phyloP scores from a whole-genome alignment of 2,329 filamentous ascomycete species.

The Colletotrichum tropicale region DNA sequence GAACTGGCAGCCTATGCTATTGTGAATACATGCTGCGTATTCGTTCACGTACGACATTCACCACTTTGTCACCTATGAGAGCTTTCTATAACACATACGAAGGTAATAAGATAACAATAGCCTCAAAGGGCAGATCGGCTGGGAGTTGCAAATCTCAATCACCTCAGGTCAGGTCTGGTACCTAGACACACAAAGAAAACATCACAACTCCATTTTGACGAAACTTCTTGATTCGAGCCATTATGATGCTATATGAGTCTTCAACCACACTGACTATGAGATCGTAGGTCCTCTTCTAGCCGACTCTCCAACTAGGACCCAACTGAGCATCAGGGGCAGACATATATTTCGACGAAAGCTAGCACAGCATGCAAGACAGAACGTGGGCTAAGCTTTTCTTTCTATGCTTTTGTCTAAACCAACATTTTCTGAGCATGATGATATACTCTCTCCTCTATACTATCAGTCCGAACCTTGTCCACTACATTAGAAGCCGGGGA shows the following conservation, averaged over 20 bases:
- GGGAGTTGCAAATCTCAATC: neutral
- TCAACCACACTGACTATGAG: no score
- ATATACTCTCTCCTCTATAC: neutral
- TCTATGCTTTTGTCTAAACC: neutral
- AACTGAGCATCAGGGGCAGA: neutral
- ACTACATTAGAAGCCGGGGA: neutral
- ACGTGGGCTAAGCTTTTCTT: neutral
- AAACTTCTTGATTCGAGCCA: rapidly evolving
- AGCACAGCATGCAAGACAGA: neutral
- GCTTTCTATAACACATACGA: neutral
- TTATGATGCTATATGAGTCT: no score
- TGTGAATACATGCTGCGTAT: neutral
- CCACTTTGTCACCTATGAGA: neutral
- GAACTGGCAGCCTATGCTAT: neutral
- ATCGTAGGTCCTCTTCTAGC: neutral
- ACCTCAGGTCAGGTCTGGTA: neutral
- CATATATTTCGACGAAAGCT: neutral
- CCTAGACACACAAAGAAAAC: neutral
- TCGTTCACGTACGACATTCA: neutral
- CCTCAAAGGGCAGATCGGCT: neutral
- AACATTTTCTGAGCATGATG: neutral
- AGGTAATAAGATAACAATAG: neutral
- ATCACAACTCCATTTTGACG: rapidly evolving
- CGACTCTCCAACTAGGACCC: neutral
- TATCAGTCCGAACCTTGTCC: neutral